A percentile compares a stretch with the other conserved stretches of the same genome.
These are phyloP conservation scores for Fusarium avenaceum DNA, from an alignment of 2,329 filamentous ascomycete species.

Conservation along the genomic window DNA sequence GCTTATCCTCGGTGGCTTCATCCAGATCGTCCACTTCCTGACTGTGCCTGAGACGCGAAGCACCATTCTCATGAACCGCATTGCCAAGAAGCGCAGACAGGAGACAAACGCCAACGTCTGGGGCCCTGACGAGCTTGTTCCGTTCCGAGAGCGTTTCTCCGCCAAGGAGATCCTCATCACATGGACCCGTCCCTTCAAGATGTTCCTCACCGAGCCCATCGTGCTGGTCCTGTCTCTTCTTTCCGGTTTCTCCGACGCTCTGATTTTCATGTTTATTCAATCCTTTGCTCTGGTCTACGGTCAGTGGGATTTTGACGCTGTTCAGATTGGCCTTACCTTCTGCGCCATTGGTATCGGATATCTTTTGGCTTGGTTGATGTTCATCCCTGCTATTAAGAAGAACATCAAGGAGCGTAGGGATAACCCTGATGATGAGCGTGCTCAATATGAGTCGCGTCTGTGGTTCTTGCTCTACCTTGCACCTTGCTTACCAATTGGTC, in stretches of 20 bases:
- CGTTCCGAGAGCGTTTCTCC: constrained; percentile 71
- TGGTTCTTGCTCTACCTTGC: constrained; percentile 74
- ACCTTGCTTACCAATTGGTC: constrained; percentile 73
- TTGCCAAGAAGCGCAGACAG: constrained; percentile 80
- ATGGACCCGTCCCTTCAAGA: constrained; percentile 76
- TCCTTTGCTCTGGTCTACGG: constrained; percentile 76
- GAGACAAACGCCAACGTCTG: constrained; percentile 72
- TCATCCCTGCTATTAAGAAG: constrained; percentile 68
- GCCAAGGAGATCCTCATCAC: constrained; percentile 68
- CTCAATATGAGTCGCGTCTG: constrained; percentile 78
- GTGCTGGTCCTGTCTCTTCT: constrained; percentile 78
- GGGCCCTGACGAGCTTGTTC: constrained; percentile 78
- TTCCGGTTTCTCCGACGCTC: constrained; percentile 78
- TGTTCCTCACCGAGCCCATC: constrained; percentile 82
- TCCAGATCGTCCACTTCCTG: constrained; percentile 76
- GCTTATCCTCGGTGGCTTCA: constrained; percentile 79
- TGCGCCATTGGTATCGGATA: constrained; percentile 77
- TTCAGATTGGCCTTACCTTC: constrained; percentile 72
- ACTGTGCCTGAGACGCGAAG: constrained; percentile 83
- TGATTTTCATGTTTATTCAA: constrained; percentile 84
- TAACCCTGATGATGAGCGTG: constrained; percentile 67
- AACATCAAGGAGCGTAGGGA: constrained; percentile 65
- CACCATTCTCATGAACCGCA: constrained; percentile 82
- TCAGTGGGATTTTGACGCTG: constrained; percentile 73
- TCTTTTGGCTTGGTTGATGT: constrained; percentile 70